Evolutionary conservation across 495 filamentous ascomycete species (phyloP).

Genomic region (Aspergillus taichungensis): DNA sequence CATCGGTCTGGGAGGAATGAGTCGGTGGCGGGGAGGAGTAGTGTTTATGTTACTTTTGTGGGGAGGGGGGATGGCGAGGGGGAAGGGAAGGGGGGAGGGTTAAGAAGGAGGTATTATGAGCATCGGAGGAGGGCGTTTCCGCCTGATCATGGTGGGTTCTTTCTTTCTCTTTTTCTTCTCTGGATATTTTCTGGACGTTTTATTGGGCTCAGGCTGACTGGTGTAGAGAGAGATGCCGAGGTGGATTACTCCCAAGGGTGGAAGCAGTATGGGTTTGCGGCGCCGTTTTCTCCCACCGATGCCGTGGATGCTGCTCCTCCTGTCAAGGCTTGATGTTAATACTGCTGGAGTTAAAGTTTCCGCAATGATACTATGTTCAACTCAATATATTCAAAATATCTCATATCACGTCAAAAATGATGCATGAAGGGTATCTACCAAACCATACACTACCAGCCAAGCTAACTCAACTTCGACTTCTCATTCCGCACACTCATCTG

Average conservation of each 20-base stretch:
- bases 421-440: not conserved
- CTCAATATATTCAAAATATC: too few species aligned
- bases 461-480: constrained; percentile 37
- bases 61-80: constrained; percentile 25
- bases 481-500: too few species aligned
- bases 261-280: constrained; percentile 30
- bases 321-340: too few species aligned
- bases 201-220: too few species aligned
- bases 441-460: not conserved
- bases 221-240: constrained; percentile 22
- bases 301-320: too few species aligned
- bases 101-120: constrained; percentile 29
- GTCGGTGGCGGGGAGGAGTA: constrained; percentile 22
- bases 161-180: not conserved
- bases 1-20: constrained; percentile 30
- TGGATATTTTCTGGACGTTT: too few species aligned
- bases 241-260: constrained; percentile 30
- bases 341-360: too few species aligned
- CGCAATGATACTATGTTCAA: too few species aligned
- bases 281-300: constrained; percentile 10
- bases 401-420: not conserved
- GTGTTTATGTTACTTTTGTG: constrained; percentile 39
- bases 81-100: constrained; percentile 28
- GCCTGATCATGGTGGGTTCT: constrained; percentile 25
- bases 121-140: constrained; percentile 31